Percentiles rank a stretch among this genome's conserved stretches.
Conservation (phyloP, 768 basidiomycete species). For the Boletus rubroflammeus region DNA sequence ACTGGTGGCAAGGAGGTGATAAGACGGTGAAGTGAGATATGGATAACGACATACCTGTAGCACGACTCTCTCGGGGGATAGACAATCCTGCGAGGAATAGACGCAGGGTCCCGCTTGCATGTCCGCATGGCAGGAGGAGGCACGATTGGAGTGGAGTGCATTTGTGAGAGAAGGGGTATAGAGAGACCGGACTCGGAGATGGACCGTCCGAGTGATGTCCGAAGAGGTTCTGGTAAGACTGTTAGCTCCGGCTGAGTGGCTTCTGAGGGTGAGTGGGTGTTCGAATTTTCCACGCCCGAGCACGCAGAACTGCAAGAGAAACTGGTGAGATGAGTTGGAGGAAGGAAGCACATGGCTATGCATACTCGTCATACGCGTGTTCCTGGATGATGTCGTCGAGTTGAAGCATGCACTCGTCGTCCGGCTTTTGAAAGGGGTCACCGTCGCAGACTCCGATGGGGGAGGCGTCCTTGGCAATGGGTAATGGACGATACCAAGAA, state of each 20-base stretch:
- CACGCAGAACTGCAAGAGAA: conserved; percentile 15
- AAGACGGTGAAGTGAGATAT: conserved; percentile 9
- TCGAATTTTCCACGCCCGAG: conserved; percentile 20
- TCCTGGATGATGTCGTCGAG: conserved; percentile 74
- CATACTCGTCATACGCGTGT: conserved; percentile 74
- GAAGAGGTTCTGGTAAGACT: conserved; percentile 29
- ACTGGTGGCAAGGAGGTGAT: conserved; percentile 37
- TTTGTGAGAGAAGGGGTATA: conserved; percentile 35
- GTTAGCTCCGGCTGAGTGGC: conserved; percentile 37
- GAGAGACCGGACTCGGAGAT: conserved; percentile 29
- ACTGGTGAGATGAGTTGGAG: background rate
- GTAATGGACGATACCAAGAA: conserved; percentile 55
- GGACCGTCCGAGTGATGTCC: conserved; percentile 32
- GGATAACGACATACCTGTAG: conserved; percentile 53
- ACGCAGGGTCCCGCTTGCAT: conserved; percentile 51
- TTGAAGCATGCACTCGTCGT: conserved; percentile 54
- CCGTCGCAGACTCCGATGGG: conserved; percentile 42
- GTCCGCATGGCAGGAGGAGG: conserved; percentile 62
- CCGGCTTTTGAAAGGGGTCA: conserved; percentile 44
- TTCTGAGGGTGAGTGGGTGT: conserved; percentile 15
- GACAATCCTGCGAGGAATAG: conserved; percentile 56
- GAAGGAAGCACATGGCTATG: conserved; percentile 14
- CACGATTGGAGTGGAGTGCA: conserved; percentile 55
- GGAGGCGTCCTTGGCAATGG: conserved; percentile 40
- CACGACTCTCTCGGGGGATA: conserved; percentile 72